Base-by-base conservation (phyloP, 192 early-diverging fungal genomes). In the Gonapodya prolifera region DNA sequence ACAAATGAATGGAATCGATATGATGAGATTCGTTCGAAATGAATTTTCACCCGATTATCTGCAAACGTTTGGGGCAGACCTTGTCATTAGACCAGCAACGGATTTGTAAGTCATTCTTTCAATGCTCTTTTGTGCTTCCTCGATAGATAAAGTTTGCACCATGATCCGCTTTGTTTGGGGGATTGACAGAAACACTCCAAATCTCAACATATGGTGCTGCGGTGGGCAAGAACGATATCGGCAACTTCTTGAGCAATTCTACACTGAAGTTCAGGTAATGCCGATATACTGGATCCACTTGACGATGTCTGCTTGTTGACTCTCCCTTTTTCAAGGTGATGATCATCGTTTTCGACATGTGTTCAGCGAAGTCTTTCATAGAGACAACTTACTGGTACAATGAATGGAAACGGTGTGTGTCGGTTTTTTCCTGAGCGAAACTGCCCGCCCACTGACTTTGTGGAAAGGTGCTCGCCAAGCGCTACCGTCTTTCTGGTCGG, bases 341-440 rank as follows among this genome's bases (percentile, higher is more conserved):
- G 0, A 34, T 88, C n/a, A 69, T 88, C 8, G 86, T 85, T 80
- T 88, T 87, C 80, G 87, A 88, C 78, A 74, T 88, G 78, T 45
- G 85, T 76, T 85, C 69, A 77, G 69, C 79, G 29, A n/a, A 78
- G 18, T 85, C 85, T 1, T 88, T 88, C 77, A 70, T 78, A 23
- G 87, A 88, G 79, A 75, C 86, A 31, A 78, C 82, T 30, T 88
- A 83, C 69, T 88, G 87, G 87, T 88, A 85, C 75, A 88, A 88
- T 76, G 87, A 88, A 77, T 77, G 84, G 75, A 88, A 84, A 76
- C 30, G 84, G 81, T 83, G 1, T 31, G 17, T 70, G 76, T 30
- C 16, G 34, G 1, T 1, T 34, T 2, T 33, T 35, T 76, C 32
- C 16, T 35, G 17, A 28, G 23, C 32, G 8, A 13, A 23, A 23